Evolutionary conservation across 1,139 yeast genomes (phyloP), one percentile per base, ranked within the genome.

Genomic region (Taiozyma sp.): DNA sequence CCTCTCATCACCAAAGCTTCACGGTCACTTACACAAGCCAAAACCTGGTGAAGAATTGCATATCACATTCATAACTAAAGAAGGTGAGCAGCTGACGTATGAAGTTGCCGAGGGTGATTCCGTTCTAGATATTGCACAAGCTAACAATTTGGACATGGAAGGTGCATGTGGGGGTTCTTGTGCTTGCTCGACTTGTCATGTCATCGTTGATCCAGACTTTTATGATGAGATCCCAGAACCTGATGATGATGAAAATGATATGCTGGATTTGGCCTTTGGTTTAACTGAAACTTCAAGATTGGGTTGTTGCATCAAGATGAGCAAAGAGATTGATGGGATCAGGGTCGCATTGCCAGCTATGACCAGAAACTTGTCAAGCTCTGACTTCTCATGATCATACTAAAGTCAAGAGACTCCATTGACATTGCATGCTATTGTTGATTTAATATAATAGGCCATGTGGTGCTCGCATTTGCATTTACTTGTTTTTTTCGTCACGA

Each of bases 91-190:
- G 66, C 74, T 81, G 56, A 81, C 87, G 2, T 80, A 79, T 60
- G 97, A 91, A 64, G 98, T 87, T 2, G 87, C 95, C 2, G 97
- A 87, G 59, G 99, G 98, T 10, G 99, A 93, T 65, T 84, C 92
- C 46, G 65, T 93, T 45, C 73, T 93, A 66, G 99, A 93, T 67
- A 91, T 93, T 52, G 99, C 98, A 8, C 99, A 93, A 71, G 96
- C 96, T 4, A 73, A 92, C 65, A 87, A 91, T 62, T 71, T 93
- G 55, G 99, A 93, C 62, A 91, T 93, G 92, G 99, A 93, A 67
- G 96, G 99, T 45, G 99, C 99, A 0, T 93, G 99, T 71, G 99
- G 99, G 39, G 99, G 99, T 2, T 90, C 97, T 2, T 93, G 99
- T 74, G 99, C 99, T 1, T 93, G 99, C 67, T 91, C 97, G 4